These are phyloP conservation scores for Phytopythium sindhum DNA, from an alignment of 352 stramenopile genomes.

Conservation along the genomic window DNA sequence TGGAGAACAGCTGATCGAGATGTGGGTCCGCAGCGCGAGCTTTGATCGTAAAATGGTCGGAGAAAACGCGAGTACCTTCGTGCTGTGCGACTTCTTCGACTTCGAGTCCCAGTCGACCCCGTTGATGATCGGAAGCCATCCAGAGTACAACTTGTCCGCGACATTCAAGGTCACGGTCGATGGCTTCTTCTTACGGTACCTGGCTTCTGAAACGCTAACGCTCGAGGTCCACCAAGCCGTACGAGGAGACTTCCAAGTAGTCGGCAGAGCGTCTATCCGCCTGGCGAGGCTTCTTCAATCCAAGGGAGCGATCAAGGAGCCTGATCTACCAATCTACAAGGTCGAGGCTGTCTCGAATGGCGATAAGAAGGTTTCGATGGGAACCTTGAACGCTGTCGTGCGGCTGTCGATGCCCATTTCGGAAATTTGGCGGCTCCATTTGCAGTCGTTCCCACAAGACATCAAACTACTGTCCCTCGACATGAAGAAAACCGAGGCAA, in stretches of 20 bases:
- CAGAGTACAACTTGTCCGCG: conserved; percentile 89
- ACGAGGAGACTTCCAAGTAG: conserved; percentile 86
- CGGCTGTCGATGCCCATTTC: conserved; percentile 87
- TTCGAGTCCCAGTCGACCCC: conserved; percentile 92
- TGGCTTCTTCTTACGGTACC: conserved; percentile 90
- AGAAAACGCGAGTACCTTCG: conserved; percentile 83
- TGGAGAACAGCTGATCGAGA: conserved; percentile 90
- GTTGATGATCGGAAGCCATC: conserved; percentile 72
- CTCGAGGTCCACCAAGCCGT: conserved; percentile 89
- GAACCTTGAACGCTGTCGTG: conserved; percentile 78
- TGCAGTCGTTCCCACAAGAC: conserved; percentile 88
- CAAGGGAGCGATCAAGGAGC: conserved; percentile 72
- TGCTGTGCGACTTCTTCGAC: conserved; percentile 93
- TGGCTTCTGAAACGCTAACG: conserved; percentile 82
- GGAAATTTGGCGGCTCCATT: conserved; percentile 89
- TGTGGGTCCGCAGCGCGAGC: conserved; percentile 75
- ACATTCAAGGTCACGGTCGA: conserved; percentile 92
- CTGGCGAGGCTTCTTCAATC: conserved; percentile 73
- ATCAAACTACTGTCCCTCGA: conserved; percentile 40
- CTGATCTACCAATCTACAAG: conserved; percentile 41
- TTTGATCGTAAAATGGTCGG: conserved; percentile 72
- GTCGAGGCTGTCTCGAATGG: conserved; percentile 18
- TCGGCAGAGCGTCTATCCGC: conserved; percentile 63
- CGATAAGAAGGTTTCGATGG: conserved; percentile 31
- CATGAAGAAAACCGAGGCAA: conserved; percentile 14